phyloP scores from a whole-genome alignment of 2,329 filamentous ascomycete species.

The Ophidiomyces ophidiicola region DNA sequence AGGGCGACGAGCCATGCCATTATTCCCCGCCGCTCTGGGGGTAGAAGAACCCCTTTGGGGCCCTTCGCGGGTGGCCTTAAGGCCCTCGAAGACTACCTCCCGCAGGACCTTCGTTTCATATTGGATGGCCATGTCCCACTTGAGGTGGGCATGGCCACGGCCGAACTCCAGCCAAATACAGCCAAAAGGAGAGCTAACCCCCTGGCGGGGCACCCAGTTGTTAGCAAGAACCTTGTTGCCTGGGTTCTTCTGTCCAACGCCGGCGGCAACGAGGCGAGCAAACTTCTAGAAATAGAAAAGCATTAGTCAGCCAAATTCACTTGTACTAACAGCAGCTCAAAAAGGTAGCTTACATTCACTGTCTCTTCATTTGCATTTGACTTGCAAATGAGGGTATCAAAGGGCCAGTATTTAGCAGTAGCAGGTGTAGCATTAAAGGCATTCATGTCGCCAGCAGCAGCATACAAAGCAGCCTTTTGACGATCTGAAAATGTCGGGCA shows the following conservation, averaged over 20 bases:
- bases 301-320: conserved; percentile 1
- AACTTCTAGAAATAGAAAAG: conserved; percentile 12
- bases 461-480: conserved; percentile 29
- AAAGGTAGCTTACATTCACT: conserved; percentile 20
- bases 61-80: conserved; percentile 8
- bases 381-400: conserved; percentile 26
- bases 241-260: conserved; percentile 9
- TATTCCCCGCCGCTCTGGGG: not conserved
- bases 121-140: conserved; percentile 14
- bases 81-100: conserved; percentile 13
- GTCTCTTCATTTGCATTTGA: conserved; percentile 17
- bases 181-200: conserved; percentile 15
- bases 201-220: conserved; percentile 12
- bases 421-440: conserved; percentile 17
- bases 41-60: not conserved
- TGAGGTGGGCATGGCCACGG: conserved; percentile 10
- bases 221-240: conserved; percentile 11
- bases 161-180: conserved; percentile 15
- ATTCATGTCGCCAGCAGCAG: conserved; percentile 20
- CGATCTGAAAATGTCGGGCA: conserved; percentile 36
- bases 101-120: conserved; percentile 12
- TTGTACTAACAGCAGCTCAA: not conserved
- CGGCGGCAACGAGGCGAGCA: conserved; percentile 13
- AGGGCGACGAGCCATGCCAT: not conserved
- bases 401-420: conserved; percentile 28